Percentiles rank a stretch among this genome's conserved stretches.
These are phyloP conservation scores for Hypoxylon sp. DNA, from an alignment of 2,329 filamentous ascomycete genomes.

Conservation along the genomic window DNA sequence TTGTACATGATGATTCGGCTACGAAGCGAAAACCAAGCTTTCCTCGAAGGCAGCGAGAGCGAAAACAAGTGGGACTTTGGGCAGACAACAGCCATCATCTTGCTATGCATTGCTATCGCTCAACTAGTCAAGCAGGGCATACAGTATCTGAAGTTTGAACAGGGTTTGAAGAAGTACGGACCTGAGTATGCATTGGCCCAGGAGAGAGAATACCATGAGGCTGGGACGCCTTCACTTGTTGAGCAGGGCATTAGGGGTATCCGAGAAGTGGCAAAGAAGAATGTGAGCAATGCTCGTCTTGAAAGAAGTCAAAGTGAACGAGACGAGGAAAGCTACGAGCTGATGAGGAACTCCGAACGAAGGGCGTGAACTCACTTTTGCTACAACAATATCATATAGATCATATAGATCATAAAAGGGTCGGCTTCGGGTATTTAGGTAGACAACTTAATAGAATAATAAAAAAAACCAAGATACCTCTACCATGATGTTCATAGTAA, in stretches of 20 bases:
- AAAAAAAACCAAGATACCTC: not conserved
- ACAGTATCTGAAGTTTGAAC: conserved; percentile 33
- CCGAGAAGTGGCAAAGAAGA: conserved; percentile 12
- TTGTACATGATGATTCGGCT: conserved; percentile 45
- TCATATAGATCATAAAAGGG: not conserved
- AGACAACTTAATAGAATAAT: not conserved
- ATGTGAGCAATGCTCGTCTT: conserved; percentile 16
- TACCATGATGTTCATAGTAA: not conserved
- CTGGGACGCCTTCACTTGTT: conserved; percentile 11
- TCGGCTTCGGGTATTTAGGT: conserved; percentile 2
- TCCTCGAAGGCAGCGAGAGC: conserved; percentile 33
- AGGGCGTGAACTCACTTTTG: conserved; percentile 6
- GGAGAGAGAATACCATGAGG: conserved; percentile 3
- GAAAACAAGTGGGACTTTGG: conserved; percentile 47
- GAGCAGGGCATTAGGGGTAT: conserved; percentile 30
- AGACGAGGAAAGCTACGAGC: conserved; percentile 34
- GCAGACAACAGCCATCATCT: conserved; percentile 45
- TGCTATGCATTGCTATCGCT: conserved; percentile 40
- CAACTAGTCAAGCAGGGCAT: conserved; percentile 32
- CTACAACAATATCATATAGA: not conserved
- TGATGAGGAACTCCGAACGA: conserved; percentile 25
- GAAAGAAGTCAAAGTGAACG: conserved; percentile 5
- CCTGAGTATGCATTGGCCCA: conserved; percentile 30
- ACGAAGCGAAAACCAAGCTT: conserved; percentile 39
- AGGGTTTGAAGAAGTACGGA: conserved; percentile 30